Evolutionary conservation across 2,329 filamentous ascomycete genomes (phyloP).

Genomic region (Botryosphaeria agaves): DNA sequence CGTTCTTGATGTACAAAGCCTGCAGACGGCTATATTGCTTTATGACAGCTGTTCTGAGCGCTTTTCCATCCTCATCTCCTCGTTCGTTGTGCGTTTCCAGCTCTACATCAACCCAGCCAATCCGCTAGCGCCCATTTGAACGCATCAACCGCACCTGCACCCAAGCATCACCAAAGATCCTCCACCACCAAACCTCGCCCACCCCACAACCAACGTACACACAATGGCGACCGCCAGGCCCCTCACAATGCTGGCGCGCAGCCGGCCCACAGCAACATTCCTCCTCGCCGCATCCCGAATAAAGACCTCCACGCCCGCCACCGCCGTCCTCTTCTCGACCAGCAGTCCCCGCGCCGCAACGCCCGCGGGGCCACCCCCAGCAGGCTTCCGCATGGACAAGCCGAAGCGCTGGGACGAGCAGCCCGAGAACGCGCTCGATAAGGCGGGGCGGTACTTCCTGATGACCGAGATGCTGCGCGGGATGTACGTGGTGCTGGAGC

Average conservation of each 20-base stretch:
- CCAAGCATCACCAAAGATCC: constrained; percentile 5
- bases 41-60: too few species aligned
- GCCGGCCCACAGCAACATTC: constrained; percentile 15
- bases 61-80: too few species aligned
- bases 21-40: too few species aligned
- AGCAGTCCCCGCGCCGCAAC: constrained; percentile 43
- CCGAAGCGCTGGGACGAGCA: constrained; percentile 67
- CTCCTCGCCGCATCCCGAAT: constrained; percentile 17
- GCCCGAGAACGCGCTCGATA: constrained; percentile 61
- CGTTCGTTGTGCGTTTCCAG: too few species aligned
- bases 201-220: constrained; percentile 12
- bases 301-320: constrained; percentile 21
- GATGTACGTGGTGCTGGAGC: constrained; percentile 95
- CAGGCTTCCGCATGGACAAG: constrained; percentile 61
- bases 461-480: constrained; percentile 89
- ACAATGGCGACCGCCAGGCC: constrained; percentile 30
- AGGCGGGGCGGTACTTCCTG: constrained; percentile 84
- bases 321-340: constrained; percentile 41
- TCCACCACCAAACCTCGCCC: constrained; percentile 4
- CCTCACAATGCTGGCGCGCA: constrained; percentile 29
- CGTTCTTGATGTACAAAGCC: too few species aligned
- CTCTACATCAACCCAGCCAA: neutral
- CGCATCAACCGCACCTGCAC: neutral
- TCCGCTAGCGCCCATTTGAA: neutral
- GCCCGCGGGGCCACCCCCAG: constrained; percentile 60